A percentile compares a stretch with the other conserved stretches of the same genome.
phyloP scores from a whole-genome alignment of 805 yeast genomes.

The Lachancea dasiensis region DNA sequence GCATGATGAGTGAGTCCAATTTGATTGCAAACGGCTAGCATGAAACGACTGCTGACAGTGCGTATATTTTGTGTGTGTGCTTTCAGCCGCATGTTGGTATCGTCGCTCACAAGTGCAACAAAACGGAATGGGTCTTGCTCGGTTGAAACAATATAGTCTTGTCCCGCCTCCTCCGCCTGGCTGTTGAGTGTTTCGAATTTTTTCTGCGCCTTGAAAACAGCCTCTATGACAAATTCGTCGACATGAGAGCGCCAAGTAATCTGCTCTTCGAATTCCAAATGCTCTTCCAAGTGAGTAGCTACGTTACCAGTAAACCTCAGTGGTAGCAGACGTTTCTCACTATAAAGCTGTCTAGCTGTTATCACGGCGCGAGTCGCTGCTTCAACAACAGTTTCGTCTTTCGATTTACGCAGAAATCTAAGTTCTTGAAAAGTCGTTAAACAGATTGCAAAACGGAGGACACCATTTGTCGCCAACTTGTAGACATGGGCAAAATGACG shows the following conservation, averaged over 20 bases:
- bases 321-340: constrained; percentile 50
- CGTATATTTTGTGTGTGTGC: constrained; percentile 35
- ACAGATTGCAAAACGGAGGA: constrained; percentile 60
- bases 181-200: constrained; percentile 15
- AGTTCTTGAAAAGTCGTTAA: constrained; percentile 74
- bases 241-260: constrained; percentile 67
- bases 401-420: constrained; percentile 61
- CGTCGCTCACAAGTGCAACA: constrained; percentile 66
- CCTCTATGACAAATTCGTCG: constrained; percentile 58
- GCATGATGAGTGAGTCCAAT: constrained; percentile 18
- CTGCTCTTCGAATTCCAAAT: constrained; percentile 67
- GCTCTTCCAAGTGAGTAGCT: constrained; percentile 64
- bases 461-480: constrained; percentile 56
- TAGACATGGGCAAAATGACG: constrained; percentile 73
- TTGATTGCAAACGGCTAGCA: constrained; percentile 30
- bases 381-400: constrained; percentile 68
- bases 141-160: constrained; percentile 7
- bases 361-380: constrained; percentile 78
- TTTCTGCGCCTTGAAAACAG: constrained; percentile 40
- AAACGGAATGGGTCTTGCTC: constrained; percentile 40
- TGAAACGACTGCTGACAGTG: constrained; percentile 31
- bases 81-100: constrained; percentile 62
- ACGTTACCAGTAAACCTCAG: constrained; percentile 63
- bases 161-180: constrained; percentile 11
- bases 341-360: constrained; percentile 59